These are phyloP conservation scores for Ogataea trehaloabstinens DNA, from an alignment of 805 yeast species.

Conservation along the genomic window DNA sequence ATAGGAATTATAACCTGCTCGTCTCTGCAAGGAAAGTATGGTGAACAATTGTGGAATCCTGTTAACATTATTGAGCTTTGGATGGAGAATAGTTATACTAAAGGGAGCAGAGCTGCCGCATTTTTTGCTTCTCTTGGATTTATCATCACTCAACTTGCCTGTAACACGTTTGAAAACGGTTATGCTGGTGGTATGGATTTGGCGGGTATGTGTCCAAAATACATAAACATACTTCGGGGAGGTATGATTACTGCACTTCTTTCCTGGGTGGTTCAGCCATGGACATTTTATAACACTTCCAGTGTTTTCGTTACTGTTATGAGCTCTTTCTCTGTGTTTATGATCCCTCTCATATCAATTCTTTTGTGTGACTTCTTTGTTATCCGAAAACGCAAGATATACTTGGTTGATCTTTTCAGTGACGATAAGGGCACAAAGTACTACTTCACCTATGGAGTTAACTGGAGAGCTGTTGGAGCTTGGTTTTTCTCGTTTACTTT, in stretches of 20 bases:
- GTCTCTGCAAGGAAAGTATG: constrained; percentile 48
- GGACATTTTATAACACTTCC: constrained; percentile 34
- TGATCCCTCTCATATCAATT: constrained; percentile 66
- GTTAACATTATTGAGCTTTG: constrained; percentile 31
- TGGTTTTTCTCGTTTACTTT: constrained; percentile 43
- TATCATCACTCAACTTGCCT: constrained; percentile 33
- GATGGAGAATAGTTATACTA: constrained; percentile 34
- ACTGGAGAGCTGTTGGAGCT: constrained; percentile 39
- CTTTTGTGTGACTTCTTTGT: constrained; percentile 58
- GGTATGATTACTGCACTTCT: constrained; percentile 33
- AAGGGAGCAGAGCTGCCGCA: constrained; percentile 43
- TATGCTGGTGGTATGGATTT: constrained; percentile 49
- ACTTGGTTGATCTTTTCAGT: constrained; percentile 58
- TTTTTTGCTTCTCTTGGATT: constrained; percentile 42
- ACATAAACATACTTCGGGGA: constrained; percentile 44
- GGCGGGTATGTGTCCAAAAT: constrained; percentile 44
- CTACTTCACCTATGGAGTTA: constrained; percentile 39
- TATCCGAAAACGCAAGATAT: constrained; percentile 45
- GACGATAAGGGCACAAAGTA: constrained; percentile 28
- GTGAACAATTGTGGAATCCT: constrained; percentile 46
- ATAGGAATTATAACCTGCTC: constrained; percentile 48
- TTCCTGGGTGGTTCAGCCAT: constrained; percentile 40
- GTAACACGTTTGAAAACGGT: constrained; percentile 37
- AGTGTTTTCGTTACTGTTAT: constrained; percentile 42
- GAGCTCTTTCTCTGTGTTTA: constrained; percentile 32